Base-by-base conservation (phyloP, 805 yeast genomes). In the Saturnispora saitoi region DNA sequence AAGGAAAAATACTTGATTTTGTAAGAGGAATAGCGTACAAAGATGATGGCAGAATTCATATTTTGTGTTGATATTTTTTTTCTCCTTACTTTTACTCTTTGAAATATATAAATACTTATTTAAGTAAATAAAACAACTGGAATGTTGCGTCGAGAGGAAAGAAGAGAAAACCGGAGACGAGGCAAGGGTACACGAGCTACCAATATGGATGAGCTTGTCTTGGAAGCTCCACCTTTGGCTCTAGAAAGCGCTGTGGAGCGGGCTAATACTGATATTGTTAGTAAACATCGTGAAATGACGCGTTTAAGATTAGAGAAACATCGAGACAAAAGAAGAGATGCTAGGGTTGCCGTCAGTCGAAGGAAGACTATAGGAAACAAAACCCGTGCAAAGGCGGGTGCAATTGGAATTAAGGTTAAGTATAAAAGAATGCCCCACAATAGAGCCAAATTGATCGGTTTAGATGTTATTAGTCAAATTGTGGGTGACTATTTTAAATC, bases 381-480 rank as follows among this genome's bases (percentile, higher is more conserved):
- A 20, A 45, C 47, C 36, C 32, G 50, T 42, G 43, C 42, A 1
- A 48, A 24, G 31, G 32, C 52, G 0, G 45, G 45, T 2, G 31
- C 37, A 8, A 14, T 41, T 22, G 49, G 49, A 11, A 48, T 62
- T 9, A 54, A 58, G 36, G 46, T 63, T 26, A 58, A 54, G 34
- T 61, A 63, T 43, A 51, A 54, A 22, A 56, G 66, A 32, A 47
- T 58, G 28, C 61, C 66, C 3, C 54, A 59, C 6, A 63, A 66
- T 39, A 56, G 55, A 41, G 50, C 62, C 5, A 58, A 55, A 45
- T 43, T 67, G 14, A 57, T 64, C 4, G 57, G 69, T 8, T 43
- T 66, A 41, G 71, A 67, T 52, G 67, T 67, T 14, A 52, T 67
- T 14, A 53, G 56, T 20, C 67, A 65, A 51, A 53, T 65, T 20